Evolutionary conservation across 2,329 filamentous ascomycete genomes (phyloP).

Genomic region (Podosphaera aphanis): DNA sequence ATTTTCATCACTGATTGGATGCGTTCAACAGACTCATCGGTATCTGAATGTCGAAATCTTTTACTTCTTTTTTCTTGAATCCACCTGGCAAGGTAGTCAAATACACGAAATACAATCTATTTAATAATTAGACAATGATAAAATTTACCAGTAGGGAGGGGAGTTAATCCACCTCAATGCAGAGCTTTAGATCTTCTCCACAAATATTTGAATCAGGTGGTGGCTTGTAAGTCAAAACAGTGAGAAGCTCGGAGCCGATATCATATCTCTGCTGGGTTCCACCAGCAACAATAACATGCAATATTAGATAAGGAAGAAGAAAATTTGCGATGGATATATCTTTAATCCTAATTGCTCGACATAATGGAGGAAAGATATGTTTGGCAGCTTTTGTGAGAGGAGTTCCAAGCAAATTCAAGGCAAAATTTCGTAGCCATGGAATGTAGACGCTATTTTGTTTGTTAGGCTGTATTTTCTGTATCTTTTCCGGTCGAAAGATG

Average conservation of each 20-base stretch:
- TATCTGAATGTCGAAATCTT: constrained; percentile 19
- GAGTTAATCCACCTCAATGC: constrained; percentile 43
- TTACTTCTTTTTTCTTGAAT: constrained; percentile 37
- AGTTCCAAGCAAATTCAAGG: constrained; percentile 59
- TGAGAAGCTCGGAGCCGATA: constrained; percentile 49
- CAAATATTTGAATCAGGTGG: constrained; percentile 31
- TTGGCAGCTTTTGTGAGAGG: constrained; percentile 51
- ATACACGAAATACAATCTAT: constrained; percentile 64
- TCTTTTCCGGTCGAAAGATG: constrained; percentile 26
- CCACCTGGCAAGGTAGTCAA: constrained; percentile 86
- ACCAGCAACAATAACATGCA: constrained; percentile 63
- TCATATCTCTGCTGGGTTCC: constrained; percentile 29
- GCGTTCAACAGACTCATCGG: constrained; percentile 22
- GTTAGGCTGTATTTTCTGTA: constrained; percentile 6
- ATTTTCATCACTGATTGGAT: constrained; percentile 51
- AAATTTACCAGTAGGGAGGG: constrained; percentile 9
- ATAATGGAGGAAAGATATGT: constrained; percentile 59
- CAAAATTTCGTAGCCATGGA: constrained; percentile 61
- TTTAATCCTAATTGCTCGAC: constrained; percentile 62
- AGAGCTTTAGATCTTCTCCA: constrained; percentile 56
- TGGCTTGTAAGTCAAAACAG: constrained; percentile 38
- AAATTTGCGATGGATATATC: constrained; percentile 74
- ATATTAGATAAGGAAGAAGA: constrained; percentile 62
- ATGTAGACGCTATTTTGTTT: constrained; percentile 43
- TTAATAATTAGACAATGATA: neutral